Evolutionary conservation across 2,329 filamentous ascomycete genomes (phyloP).

Genomic region (Aureobasidium sp.): DNA sequence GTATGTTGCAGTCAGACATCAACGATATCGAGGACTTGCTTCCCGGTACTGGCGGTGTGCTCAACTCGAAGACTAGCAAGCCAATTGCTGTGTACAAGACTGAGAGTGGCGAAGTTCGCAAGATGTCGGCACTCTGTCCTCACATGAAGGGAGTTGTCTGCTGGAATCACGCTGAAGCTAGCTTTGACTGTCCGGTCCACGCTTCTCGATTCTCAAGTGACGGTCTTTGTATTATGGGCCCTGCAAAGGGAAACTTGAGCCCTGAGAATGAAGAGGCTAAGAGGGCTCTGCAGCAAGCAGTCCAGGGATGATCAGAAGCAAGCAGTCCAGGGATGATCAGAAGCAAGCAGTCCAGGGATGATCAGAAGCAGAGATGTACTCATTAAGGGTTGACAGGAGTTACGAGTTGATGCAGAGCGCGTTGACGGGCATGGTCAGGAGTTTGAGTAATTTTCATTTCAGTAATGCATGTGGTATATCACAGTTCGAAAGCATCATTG

Average conservation of each 20-base stretch:
- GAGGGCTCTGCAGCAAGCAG: slow-evolving; percentile 21
- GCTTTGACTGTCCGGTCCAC: slow-evolving; percentile 49
- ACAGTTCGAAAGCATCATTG: background rate
- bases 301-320: background rate
- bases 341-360: background rate
- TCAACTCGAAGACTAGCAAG: slow-evolving; percentile 42
- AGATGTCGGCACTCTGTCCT: slow-evolving; percentile 50
- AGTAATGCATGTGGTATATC: background rate
- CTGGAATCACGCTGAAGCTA: slow-evolving; percentile 50
- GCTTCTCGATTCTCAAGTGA: slow-evolving; percentile 39
- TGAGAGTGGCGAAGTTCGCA: slow-evolving; percentile 44
- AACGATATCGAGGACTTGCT: slow-evolving; percentile 50
- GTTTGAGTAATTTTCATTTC: background rate
- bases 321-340: background rate
- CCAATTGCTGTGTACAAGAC: slow-evolving; percentile 53
- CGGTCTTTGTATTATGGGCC: slow-evolving; percentile 36
- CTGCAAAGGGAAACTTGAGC: slow-evolving; percentile 32
- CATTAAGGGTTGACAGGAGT: background rate
- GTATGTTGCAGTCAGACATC: slow-evolving; percentile 48
- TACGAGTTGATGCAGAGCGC: background rate
- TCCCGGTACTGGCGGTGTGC: slow-evolving; percentile 44
- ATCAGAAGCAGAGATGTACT: background rate
- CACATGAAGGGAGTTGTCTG: slow-evolving; percentile 51
- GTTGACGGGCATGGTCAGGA: background rate
- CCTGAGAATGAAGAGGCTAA: slow-evolving; percentile 28